A percentile compares a stretch with the other conserved stretches of the same genome.
These are phyloP conservation scores for Mycena rosella DNA, from an alignment of 768 basidiomycete species.

Conservation along the genomic window DNA sequence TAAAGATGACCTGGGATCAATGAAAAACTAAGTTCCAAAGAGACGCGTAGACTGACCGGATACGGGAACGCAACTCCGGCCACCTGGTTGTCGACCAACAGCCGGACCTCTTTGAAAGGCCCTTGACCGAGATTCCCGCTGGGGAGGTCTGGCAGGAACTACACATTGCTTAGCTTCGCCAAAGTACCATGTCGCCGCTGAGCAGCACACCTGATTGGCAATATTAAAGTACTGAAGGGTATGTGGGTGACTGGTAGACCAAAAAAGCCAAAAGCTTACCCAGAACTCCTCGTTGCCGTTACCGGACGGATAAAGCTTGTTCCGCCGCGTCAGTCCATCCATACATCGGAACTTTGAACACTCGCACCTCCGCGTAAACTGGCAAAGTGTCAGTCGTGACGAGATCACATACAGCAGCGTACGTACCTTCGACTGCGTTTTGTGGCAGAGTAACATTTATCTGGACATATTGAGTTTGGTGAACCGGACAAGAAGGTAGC, in stretches of 20 bases:
- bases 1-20: constrained; percentile 64
- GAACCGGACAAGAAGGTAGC: neutral
- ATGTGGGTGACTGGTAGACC: neutral
- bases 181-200: neutral
- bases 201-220: constrained; percentile 53
- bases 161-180: no score
- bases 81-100: constrained; percentile 60
- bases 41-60: constrained; percentile 43
- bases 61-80: constrained; percentile 65
- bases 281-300: constrained; percentile 79
- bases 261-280: constrained; percentile 55
- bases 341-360: neutral
- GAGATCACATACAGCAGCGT: neutral
- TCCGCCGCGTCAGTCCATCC: constrained; percentile 61
- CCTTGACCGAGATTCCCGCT: constrained; percentile 54
- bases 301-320: constrained; percentile 76
- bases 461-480: constrained; percentile 47
- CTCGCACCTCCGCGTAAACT: constrained; percentile 33
- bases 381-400: neutral
- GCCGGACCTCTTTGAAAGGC: constrained; percentile 63
- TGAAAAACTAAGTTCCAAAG: neutral
- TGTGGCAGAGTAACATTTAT: constrained; percentile 76
- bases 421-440: constrained; percentile 63
- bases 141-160: constrained; percentile 52
- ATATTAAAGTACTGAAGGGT: constrained; percentile 72